A percentile compares a stretch with the other conserved stretches of the same genome.
phyloP scores from a whole-genome alignment of 176 grass and related monocot species.

The Dactylis glomerata region DNA sequence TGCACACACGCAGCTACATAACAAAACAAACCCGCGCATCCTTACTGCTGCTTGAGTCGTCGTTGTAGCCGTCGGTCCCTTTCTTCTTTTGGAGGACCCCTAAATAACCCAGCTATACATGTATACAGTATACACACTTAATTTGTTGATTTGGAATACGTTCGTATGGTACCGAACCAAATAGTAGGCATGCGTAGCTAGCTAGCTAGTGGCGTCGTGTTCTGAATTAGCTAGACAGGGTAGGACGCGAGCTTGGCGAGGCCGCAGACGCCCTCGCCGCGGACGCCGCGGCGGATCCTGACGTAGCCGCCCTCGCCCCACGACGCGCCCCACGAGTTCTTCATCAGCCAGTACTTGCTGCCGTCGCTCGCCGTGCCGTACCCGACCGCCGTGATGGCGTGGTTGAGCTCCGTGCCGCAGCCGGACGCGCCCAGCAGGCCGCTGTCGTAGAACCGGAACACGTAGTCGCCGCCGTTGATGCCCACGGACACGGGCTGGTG shows the following conservation, averaged over 20 bases:
- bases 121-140: not conserved
- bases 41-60: not conserved
- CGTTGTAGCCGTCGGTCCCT: not conserved
- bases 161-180: not conserved
- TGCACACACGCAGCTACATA: not conserved
- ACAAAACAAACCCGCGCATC: not conserved
- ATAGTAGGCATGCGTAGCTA: not conserved
- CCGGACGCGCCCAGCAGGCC: conserved; percentile 40
- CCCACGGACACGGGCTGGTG: conserved; percentile 58
- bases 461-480: conserved; percentile 31
- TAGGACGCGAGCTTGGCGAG: conserved; percentile 52
- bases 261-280: conserved; percentile 50
- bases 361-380: conserved; percentile 54
- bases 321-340: conserved; percentile 61
- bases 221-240: conserved; percentile 17
- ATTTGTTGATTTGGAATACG: not conserved
- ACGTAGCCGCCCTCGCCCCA: conserved; percentile 64
- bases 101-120: not conserved
- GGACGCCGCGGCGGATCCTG: conserved; percentile 41
- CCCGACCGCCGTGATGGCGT: conserved; percentile 55
- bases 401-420: conserved; percentile 47
- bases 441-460: conserved; percentile 56
- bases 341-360: conserved; percentile 51
- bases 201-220: not conserved
- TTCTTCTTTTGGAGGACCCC: not conserved